Percentiles rank a stretch among this genome's conserved stretches.
phyloP scores from a whole-genome alignment of 495 filamentous ascomycete genomes.

The Friedmanniomyces endolithicus region DNA sequence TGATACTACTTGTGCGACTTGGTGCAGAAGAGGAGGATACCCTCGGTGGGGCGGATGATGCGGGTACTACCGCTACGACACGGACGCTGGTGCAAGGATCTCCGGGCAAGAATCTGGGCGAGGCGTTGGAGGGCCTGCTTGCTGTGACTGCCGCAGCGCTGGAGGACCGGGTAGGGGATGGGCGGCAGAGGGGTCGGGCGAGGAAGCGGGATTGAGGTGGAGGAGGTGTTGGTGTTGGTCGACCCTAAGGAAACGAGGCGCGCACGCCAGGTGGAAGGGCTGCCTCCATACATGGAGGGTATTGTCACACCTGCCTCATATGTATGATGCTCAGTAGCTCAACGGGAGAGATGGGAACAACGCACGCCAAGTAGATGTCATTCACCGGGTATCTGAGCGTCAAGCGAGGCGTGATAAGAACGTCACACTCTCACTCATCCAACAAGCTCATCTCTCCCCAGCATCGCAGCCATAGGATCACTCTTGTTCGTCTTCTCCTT shows the following conservation, averaged over 20 bases:
- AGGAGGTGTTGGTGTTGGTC: no score
- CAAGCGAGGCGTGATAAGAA: no score
- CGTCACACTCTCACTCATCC: not conserved
- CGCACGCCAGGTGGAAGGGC: no score
- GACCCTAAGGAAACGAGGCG: no score
- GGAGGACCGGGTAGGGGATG: not conserved
- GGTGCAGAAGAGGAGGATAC: not conserved
- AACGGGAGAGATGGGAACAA: no score
- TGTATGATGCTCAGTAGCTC: no score
- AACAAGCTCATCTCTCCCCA: slow-evolving; percentile 45
- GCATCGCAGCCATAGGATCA: slow-evolving; percentile 76
- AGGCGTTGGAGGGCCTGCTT: not conserved
- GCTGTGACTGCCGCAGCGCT: not conserved
- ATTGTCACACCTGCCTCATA: no score
- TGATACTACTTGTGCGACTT: not conserved
- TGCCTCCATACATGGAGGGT: no score
- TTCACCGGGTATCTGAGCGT: not conserved
- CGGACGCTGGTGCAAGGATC: not conserved
- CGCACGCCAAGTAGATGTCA: no score
- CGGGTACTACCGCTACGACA: no score
- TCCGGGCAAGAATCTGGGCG: not conserved
- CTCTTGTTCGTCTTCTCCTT: slow-evolving; percentile 53
- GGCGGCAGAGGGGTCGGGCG: not conserved
- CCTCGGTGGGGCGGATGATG: not conserved
- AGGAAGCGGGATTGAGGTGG: not conserved